These are phyloP conservation scores for Pyricularia pennisetigena DNA, from an alignment of 2,329 filamentous ascomycete species.

Conservation along the genomic window DNA sequence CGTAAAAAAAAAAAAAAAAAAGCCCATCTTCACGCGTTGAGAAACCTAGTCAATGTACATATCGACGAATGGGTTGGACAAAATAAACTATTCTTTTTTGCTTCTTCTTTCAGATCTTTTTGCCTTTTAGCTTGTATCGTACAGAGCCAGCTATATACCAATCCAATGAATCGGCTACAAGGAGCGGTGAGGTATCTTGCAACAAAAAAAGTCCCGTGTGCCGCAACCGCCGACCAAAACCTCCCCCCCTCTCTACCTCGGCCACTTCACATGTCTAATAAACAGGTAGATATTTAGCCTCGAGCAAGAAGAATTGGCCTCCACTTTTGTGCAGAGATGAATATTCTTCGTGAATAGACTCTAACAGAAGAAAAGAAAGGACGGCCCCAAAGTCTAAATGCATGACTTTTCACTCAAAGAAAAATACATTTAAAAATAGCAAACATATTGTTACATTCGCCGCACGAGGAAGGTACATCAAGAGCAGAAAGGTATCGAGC, in stretches of 20 bases:
- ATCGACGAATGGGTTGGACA: no score
- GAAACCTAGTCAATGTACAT: no score
- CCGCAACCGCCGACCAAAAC: background rate
- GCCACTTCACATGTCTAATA: background rate
- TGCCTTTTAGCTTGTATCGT: background rate
- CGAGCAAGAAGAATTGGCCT: background rate
- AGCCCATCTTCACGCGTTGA: no score
- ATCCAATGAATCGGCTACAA: background rate
- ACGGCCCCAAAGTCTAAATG: background rate
- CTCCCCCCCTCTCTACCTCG: background rate
- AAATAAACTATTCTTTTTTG: conserved; percentile 1
- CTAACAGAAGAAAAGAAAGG: background rate
- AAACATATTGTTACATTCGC: conserved; percentile 1
- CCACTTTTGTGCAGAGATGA: background rate
- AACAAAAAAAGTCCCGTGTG: background rate
- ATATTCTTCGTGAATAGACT: background rate
- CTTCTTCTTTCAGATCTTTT: background rate
- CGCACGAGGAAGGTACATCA: background rate
- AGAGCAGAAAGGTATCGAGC: background rate
- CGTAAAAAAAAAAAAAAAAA: no score
- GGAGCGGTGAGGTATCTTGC: background rate
- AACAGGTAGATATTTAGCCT: background rate
- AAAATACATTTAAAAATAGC: background rate
- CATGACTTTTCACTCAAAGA: background rate
- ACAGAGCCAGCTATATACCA: background rate